Evolutionary conservation across 2,329 filamentous ascomycete genomes (phyloP).

Genomic region (Aspergillus fischeri): DNA sequence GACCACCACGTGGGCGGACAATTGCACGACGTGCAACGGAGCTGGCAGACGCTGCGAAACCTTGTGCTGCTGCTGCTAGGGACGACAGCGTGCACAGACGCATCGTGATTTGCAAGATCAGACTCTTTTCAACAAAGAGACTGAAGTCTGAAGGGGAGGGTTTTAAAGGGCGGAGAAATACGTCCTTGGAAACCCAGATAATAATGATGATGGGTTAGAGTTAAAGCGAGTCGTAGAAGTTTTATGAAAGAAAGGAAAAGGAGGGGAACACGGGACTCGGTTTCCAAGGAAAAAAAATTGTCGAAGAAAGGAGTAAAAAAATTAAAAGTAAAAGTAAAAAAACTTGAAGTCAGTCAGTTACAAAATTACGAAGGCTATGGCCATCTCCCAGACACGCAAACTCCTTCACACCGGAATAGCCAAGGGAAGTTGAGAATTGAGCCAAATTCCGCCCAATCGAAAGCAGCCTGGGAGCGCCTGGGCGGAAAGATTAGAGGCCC

Average conservation of each 20-base stretch:
- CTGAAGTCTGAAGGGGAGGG: conserved; percentile 1
- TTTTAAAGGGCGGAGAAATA: background rate
- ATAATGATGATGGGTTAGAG: background rate
- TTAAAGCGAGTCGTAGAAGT: background rate
- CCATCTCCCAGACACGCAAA: too few relatives aligned
- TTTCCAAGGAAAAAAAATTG: background rate
- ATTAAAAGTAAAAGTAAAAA: too few relatives aligned
- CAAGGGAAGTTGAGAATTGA: background rate
- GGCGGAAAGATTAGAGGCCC: background rate
- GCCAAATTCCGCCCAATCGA: background rate
- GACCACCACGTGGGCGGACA: conserved; percentile 36
- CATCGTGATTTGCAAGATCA: conserved; percentile 19
- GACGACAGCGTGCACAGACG: conserved; percentile 26
- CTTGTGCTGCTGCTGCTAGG: conserved; percentile 17
- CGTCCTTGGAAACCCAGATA: background rate
- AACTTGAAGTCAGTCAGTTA: background rate
- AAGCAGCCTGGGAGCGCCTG: background rate
- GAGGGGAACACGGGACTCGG: background rate
- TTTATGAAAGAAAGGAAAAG: background rate
- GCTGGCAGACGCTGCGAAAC: conserved; percentile 27
- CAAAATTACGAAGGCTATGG: background rate
- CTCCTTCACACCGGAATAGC: background rate
- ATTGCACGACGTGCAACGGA: conserved; percentile 29
- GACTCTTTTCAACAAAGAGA: conserved; percentile 12
- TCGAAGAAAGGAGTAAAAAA: background rate